Conservation (phyloP, 495 filamentous ascomycete genomes). For the Podospora comata region DNA sequence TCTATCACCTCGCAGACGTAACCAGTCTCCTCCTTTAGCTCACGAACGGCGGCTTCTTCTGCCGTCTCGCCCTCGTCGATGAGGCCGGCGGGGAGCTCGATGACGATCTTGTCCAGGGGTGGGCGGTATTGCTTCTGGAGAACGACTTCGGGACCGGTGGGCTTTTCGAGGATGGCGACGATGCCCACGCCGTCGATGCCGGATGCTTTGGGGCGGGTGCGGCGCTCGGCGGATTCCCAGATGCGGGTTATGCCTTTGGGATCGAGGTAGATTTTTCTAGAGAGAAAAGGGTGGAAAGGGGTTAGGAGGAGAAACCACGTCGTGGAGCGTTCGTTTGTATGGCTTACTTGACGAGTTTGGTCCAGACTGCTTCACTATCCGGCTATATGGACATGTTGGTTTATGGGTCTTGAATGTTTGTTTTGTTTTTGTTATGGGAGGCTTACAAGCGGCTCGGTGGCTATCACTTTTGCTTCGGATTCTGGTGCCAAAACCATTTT, state of each 20-base stretch:
- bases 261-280: conserved; percentile 69
- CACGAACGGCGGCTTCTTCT: conserved; percentile 77
- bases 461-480: conserved; percentile 25
- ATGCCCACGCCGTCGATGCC: conserved; percentile 89
- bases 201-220: conserved; percentile 64
- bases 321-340: background rate
- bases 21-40: conserved; percentile 91
- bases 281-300: background rate
- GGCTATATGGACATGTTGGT: conserved; percentile 26
- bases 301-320: background rate
- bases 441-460: conserved; percentile 36
- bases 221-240: conserved; percentile 80
- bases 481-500: background rate
- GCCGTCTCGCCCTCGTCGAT: conserved; percentile 79
- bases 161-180: conserved; percentile 75
- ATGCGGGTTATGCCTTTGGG: conserved; percentile 64
- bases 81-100: conserved; percentile 84
- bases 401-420: background rate
- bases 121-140: conserved; percentile 88
- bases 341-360: conserved; percentile 46
- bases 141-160: conserved; percentile 66
- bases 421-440: background rate
- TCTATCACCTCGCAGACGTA: conserved; percentile 70
- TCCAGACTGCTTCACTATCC: conserved; percentile 68
- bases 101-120: conserved; percentile 69